These are phyloP conservation scores for Acer negundo DNA, from an alignment of 345 rosid species.

Conservation along the genomic window DNA sequence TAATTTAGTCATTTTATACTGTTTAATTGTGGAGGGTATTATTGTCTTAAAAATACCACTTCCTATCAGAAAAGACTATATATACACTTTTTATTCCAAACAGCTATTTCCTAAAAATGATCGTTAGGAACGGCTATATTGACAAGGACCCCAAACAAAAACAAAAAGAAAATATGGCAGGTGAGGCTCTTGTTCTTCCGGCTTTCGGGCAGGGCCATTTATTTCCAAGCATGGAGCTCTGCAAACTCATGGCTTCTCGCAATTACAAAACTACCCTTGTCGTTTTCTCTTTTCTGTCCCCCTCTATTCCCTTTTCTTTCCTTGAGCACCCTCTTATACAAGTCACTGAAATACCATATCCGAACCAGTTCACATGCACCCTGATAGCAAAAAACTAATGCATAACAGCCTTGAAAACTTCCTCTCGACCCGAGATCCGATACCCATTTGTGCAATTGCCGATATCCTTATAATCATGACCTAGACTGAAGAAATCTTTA, in stretches of 20 bases:
- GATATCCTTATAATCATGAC: background rate
- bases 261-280: slow-evolving; percentile 28
- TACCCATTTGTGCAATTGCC: background rate
- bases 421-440: background rate
- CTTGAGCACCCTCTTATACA: slow-evolving; percentile 24
- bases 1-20: no score
- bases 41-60: no score
- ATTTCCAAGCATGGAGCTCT: slow-evolving; percentile 32
- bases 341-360: slow-evolving; percentile 16
- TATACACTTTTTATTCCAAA: no score
- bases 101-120: no score
- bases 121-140: no score
- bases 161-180: background rate
- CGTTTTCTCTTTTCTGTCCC: slow-evolving; percentile 26
- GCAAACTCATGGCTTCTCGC: slow-evolving; percentile 25
- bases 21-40: no score
- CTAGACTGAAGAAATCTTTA: slow-evolving; percentile 26
- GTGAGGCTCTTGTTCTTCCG: slow-evolving; percentile 9
- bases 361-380: background rate
- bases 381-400: background rate
- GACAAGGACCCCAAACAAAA: no score
- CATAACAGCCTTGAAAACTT: background rate
- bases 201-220: slow-evolving; percentile 42
- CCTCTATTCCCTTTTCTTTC: slow-evolving; percentile 30
- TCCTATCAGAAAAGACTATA: no score